Evolutionary conservation across 2,329 filamentous ascomycete genomes (phyloP), one percentile per base, ranked within the genome.

Genomic region (Diaporthe sp.): DNA sequence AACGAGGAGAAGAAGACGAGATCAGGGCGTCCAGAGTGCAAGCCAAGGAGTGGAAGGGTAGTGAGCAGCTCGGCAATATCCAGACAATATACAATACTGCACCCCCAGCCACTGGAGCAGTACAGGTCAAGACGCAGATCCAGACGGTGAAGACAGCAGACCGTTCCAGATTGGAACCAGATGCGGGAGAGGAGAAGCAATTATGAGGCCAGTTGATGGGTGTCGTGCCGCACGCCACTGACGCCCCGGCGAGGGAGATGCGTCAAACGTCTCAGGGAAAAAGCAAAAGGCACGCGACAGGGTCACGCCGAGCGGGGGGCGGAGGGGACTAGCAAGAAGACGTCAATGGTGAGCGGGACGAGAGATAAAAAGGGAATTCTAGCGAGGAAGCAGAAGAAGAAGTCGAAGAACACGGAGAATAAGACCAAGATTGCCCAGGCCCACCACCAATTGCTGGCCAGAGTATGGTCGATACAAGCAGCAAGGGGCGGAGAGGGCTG

Each of bases 141-240:
- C 46, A 12, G 65, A 68, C 44, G 34, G 65, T 68, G 65, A 68
- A 53, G 65, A 53, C 65, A 53, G 65, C 44, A 31, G 46, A 4
- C n/a, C 2, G 65, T 39, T 68, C 46, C 65, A 53, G 65, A 25
- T 39, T 25, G 44, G 46, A 55, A 53, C 22, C 28, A 53, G 65
- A 53, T 68, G 62, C 46, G 65, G 46, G 65, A 68, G 65, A 28
- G 65, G 31, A 68, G 65, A 68, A 68, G 65, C 65, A 68, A 68
- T 68, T 53, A 68, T 68, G 46, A 68, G 65, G 39, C 65, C 65
- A 68, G 65, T 68, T 68, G 65, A 68, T 28, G 65, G 46, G 65
- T 68, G 65, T 55, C 34, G 65, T 68, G 65, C 65, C 46, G 46
- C 65, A 68, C 65, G 65, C 65, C 65, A 53, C 65, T 68, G 46